phyloP scores from a whole-genome alignment of 345 rosid species.

The Camelina neglecta region DNA sequence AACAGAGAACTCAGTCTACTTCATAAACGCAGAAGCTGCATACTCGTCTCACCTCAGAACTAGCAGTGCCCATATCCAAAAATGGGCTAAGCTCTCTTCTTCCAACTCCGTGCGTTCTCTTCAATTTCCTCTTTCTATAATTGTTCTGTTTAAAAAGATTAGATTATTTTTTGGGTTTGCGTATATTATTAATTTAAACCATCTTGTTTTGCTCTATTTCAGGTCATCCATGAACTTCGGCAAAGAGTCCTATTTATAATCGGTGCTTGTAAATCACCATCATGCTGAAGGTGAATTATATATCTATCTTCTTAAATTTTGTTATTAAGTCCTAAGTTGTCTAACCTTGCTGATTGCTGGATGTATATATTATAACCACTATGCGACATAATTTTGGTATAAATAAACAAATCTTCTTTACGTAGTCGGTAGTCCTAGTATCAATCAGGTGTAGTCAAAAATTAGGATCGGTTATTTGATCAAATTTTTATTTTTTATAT shows the following conservation, averaged over 20 bases:
- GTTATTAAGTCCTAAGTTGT: slow-evolving; percentile 5
- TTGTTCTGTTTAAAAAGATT: not conserved
- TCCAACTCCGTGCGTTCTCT: slow-evolving; percentile 50
- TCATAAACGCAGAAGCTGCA: slow-evolving; percentile 52
- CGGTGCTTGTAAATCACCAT: slow-evolving; percentile 43
- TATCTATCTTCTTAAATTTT: not conserved
- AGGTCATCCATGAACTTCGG: slow-evolving; percentile 64
- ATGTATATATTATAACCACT: slow-evolving; percentile 6
- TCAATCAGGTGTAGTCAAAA: too few relatives aligned
- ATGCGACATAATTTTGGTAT: not conserved
- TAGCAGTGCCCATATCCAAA: slow-evolving; percentile 54
- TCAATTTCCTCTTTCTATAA: slow-evolving; percentile 13
- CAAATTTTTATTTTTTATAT: too few relatives aligned
- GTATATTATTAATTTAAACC: not conserved
- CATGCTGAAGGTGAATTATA: slow-evolving; percentile 24
- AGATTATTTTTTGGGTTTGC: not conserved
- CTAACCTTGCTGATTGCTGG: not conserved
- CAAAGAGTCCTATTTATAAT: slow-evolving; percentile 59
- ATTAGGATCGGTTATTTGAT: too few relatives aligned
- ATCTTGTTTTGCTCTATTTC: slow-evolving; percentile 26
- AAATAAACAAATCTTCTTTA: not conserved
- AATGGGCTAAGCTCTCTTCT: slow-evolving; percentile 73
- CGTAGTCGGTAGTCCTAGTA: too few relatives aligned
- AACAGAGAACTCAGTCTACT: slow-evolving; percentile 77
- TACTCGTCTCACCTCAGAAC: slow-evolving; percentile 66